Evolutionary conservation across 1,284 basidiomycete species (phyloP), one percentile per base, ranked within the genome.

Genomic region (Cryptococcus jaspeensis): DNA sequence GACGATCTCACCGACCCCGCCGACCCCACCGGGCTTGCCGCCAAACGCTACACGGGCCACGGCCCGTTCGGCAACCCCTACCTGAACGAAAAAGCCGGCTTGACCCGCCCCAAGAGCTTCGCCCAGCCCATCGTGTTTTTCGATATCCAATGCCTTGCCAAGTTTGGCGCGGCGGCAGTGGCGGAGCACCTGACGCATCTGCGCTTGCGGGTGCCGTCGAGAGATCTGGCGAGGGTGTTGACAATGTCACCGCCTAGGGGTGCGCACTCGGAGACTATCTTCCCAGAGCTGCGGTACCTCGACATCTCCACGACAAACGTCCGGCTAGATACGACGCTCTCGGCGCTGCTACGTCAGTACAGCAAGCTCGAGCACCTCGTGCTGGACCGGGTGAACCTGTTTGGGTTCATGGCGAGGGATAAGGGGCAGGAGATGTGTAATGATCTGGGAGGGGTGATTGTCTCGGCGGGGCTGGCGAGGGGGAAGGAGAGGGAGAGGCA

Each of bases 71-170:
- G 59, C 8, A 61, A 61, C 22, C 71, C 72, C 0, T 78, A 74
- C 58, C 59, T 79, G 2, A 65, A 66, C 32, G 71, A 72, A 23
- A 66, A 67, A 35, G 53, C 79, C 50, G 63, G 63, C 16, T 55
- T 60, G 47, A 58, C 63, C 2, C 70, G 66, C 56, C 76, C 77
- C 6, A 75, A 74, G 52, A 67, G 70, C 2, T 79, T 79, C 55
- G 78, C 78, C 20, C 77, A 79, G 55, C 78, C 78, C 1, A 77
- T 79, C 55, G 78, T 79, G 37, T 79, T 79, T 52, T 78, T 78
- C 63, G 76, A 79, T 57, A 72, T 77, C 35, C 60, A 69, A 9
- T 79, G 77, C 59, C 53, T 79, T 1, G 67, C 75, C 0, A 57
- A 65, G n/a, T 71, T 79, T 40, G 73, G 75, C 1, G 60, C 65